phyloP scores from a whole-genome alignment of 768 basidiomycete species.

The Calocybe cyanea region DNA sequence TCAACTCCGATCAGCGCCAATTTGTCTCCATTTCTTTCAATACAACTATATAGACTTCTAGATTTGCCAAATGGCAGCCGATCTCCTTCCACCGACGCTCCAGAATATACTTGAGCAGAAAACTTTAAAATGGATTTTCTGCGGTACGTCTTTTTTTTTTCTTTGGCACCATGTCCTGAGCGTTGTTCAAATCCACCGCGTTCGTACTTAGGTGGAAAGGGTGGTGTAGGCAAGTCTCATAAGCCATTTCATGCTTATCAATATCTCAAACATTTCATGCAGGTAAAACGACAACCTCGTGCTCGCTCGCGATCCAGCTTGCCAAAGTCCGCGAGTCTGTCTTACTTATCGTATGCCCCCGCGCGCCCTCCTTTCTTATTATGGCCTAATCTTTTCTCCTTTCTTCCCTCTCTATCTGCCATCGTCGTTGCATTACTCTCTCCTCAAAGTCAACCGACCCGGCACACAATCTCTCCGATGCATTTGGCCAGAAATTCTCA shows the following conservation, averaged over 20 bases:
- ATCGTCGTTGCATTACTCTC: conserved; percentile 11
- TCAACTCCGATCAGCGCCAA: conserved; percentile 3
- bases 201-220: conserved; percentile 79
- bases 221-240: conserved; percentile 81
- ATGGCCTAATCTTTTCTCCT: neutral
- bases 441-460: conserved; percentile 87
- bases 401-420: neutral
- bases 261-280: conserved; percentile 6
- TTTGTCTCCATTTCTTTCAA: no score
- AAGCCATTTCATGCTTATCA: neutral
- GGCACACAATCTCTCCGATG: conserved; percentile 98
- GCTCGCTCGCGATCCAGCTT: conserved; percentile 95
- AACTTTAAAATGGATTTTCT: conserved; percentile 97
- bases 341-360: conserved; percentile 78
- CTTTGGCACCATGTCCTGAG: no score
- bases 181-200: neutral
- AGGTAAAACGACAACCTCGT: conserved; percentile 99
- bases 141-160: conserved; percentile 54
- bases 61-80: conserved; percentile 44
- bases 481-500: conserved; percentile 98
- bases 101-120: conserved; percentile 95
- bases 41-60: no score
- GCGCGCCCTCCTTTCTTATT: neutral
- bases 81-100: conserved; percentile 76
- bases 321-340: conserved; percentile 92